Conservation (phyloP, 2,329 filamentous ascomycete species). For the Ophidiomyces ophidiicola region DNA sequence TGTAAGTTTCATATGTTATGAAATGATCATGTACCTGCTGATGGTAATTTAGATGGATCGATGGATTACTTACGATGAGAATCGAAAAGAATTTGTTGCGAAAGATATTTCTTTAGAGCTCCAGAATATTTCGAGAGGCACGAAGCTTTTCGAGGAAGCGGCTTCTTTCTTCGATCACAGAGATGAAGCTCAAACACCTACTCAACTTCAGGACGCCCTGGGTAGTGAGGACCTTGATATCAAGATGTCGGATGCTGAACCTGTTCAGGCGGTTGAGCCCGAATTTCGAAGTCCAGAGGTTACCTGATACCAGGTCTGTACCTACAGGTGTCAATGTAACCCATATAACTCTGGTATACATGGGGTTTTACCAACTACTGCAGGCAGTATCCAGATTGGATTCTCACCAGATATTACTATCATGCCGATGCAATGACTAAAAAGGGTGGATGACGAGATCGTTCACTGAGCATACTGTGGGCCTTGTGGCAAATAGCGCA, state of each 20-base stretch:
- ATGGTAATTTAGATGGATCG: slow-evolving; percentile 23
- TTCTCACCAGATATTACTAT: too few relatives aligned
- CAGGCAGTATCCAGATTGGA: too few relatives aligned
- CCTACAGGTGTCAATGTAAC: too few relatives aligned
- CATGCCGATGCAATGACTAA: too few relatives aligned
- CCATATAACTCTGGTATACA: too few relatives aligned
- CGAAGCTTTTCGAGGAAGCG: slow-evolving; percentile 3
- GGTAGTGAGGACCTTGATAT: background rate
- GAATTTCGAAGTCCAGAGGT: background rate
- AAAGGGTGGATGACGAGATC: too few relatives aligned
- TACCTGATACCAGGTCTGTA: background rate
- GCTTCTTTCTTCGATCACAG: slow-evolving; percentile 3
- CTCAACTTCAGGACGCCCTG: background rate
- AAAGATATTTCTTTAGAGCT: slow-evolving; percentile 23
- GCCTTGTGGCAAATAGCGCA: too few relatives aligned
- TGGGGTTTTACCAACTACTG: too few relatives aligned
- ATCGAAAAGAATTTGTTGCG: slow-evolving; percentile 22
- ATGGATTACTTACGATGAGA: slow-evolving; percentile 30
- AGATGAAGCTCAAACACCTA: background rate
- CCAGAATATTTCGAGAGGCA: slow-evolving; percentile 1
- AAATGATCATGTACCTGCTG: background rate
- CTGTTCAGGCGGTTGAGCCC: background rate
- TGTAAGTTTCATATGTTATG: slow-evolving; percentile 23
- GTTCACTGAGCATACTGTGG: too few relatives aligned
- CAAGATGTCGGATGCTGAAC: background rate